These are phyloP conservation scores for Evernia prunastri DNA, from an alignment of 495 filamentous ascomycete species.

Conservation along the genomic window DNA sequence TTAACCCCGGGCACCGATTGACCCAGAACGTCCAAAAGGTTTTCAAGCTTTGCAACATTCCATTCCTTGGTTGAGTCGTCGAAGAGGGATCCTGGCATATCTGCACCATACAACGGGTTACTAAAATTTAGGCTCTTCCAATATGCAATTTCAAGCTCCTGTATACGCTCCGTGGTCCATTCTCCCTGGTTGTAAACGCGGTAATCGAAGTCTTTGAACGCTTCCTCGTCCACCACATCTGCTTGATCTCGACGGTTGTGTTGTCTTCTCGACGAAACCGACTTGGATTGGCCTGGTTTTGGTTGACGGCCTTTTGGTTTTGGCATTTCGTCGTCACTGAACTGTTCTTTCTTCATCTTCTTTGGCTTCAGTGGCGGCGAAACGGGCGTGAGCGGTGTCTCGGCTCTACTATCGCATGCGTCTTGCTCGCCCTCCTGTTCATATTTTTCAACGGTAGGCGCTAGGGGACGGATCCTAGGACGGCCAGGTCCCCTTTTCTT, in stretches of 20 bases:
- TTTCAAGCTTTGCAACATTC: conserved; percentile 92
- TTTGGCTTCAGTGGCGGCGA: conserved; percentile 46
- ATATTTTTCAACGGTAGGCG: conserved; percentile 16
- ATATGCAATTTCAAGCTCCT: conserved; percentile 87
- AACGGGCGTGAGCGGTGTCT: conserved; percentile 49
- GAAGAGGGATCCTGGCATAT: conserved; percentile 95
- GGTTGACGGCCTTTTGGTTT: conserved; percentile 51
- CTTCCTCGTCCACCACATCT: conserved; percentile 72
- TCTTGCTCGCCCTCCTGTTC: conserved; percentile 40
- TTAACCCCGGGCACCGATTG: conserved; percentile 96
- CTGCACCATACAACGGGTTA: conserved; percentile 89
- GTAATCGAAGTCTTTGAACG: conserved; percentile 86
- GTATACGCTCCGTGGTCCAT: conserved; percentile 82
- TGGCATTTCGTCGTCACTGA: conserved; percentile 47
- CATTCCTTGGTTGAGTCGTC: conserved; percentile 75
- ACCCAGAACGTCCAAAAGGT: conserved; percentile 87
- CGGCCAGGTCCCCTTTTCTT: conserved; percentile 44
- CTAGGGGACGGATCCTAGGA: conserved; percentile 25
- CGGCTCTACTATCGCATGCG: conserved; percentile 30
- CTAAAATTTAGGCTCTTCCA: conserved; percentile 96
- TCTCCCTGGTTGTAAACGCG: conserved; percentile 72
- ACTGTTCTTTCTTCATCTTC: conserved; percentile 43
- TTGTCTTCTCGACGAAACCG: conserved; percentile 64
- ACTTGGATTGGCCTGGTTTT: conserved; percentile 37
- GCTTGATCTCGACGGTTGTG: conserved; percentile 69